phyloP scores from a whole-genome alignment of 2,329 filamentous ascomycete genomes.

The Gnomoniopsis sp. region DNA sequence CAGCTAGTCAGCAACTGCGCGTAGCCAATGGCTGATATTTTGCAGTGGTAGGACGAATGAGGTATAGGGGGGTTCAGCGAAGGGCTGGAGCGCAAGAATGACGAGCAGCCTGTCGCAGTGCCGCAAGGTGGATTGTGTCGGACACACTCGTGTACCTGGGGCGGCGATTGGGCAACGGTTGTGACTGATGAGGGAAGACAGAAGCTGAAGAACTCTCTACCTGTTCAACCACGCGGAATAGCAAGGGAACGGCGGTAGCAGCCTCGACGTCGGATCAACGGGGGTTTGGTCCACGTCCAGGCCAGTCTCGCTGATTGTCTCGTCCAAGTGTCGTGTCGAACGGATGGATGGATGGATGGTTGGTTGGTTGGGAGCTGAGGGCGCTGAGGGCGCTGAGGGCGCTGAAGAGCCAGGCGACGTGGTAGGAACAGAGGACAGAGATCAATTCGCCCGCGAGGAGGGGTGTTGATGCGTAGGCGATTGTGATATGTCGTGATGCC shows the following conservation, averaged over 20 bases:
- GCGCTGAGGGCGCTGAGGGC: not conserved
- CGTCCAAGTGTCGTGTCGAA: not conserved
- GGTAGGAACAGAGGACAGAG: not conserved
- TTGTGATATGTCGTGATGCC: conserved; percentile 9
- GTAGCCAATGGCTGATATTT: not conserved
- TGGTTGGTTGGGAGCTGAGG: not conserved
- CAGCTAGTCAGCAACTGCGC: conserved; percentile 10
- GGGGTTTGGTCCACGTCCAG: conserved; percentile 16
- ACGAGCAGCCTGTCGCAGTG: not conserved
- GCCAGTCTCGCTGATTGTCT: conserved; percentile 15
- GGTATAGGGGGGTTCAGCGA: not conserved
- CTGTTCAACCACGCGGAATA: conserved; percentile 18
- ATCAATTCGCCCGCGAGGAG: conserved; percentile 11
- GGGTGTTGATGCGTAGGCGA: conserved; percentile 11
- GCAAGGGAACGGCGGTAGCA: conserved; percentile 18
- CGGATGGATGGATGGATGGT: not conserved
- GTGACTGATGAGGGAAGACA: conserved; percentile 7
- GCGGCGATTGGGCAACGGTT: not conserved
- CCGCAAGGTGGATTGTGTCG: not conserved
- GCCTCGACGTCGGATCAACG: conserved; percentile 17
- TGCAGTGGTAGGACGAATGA: not conserved
- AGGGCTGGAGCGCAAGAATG: not conserved
- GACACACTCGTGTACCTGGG: conserved; percentile 2
- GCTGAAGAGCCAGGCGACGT: conserved; percentile 2
- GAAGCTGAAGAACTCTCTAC: conserved; percentile 18